These are phyloP conservation scores for Begonia fuchsioides DNA, from an alignment of 306 rosid species.

Conservation along the genomic window DNA sequence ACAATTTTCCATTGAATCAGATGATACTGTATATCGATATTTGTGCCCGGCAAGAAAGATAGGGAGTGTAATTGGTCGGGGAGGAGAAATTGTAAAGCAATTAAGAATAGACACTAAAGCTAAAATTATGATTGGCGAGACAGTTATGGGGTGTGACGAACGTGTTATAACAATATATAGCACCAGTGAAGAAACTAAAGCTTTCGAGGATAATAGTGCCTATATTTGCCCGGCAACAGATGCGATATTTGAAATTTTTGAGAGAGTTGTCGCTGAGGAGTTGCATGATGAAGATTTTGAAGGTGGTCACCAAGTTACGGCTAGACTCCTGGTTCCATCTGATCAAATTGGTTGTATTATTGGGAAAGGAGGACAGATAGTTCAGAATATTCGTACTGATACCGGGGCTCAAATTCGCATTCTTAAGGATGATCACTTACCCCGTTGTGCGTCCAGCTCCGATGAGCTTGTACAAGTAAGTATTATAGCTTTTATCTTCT, in stretches of 20 bases:
- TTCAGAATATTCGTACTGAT: conserved; percentile 69
- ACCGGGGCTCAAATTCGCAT: conserved; percentile 91
- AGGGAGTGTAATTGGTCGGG: conserved; percentile 93
- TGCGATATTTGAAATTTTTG: conserved; percentile 71
- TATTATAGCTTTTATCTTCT: not conserved
- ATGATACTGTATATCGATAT: conserved; percentile 79
- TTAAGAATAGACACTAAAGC: conserved; percentile 69
- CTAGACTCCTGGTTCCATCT: conserved; percentile 79
- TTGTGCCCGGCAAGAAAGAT: conserved; percentile 73
- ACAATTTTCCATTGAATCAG: conserved; percentile 64
- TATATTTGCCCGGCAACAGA: conserved; percentile 68
- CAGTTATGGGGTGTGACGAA: conserved; percentile 74
- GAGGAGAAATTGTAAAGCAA: conserved; percentile 98
- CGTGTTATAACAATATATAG: conserved; percentile 76
- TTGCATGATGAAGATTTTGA: conserved; percentile 61
- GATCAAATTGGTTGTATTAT: conserved; percentile 95
- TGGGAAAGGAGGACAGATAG: conserved; percentile 93
- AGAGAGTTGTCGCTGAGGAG: conserved; percentile 87
- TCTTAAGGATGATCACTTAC: conserved; percentile 88
- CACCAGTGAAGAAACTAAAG: conserved; percentile 58
- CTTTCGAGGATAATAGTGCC: conserved; percentile 40
- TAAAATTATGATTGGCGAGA: conserved; percentile 85
- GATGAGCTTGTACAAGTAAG: conserved; percentile 93
- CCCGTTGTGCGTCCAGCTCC: conserved; percentile 65
- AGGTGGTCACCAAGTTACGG: conserved; percentile 52